Evolutionary conservation across 2,329 filamentous ascomycete genomes (phyloP), one percentile per base, ranked within the genome.

Genomic region (Emmonsiellopsis sp.): DNA sequence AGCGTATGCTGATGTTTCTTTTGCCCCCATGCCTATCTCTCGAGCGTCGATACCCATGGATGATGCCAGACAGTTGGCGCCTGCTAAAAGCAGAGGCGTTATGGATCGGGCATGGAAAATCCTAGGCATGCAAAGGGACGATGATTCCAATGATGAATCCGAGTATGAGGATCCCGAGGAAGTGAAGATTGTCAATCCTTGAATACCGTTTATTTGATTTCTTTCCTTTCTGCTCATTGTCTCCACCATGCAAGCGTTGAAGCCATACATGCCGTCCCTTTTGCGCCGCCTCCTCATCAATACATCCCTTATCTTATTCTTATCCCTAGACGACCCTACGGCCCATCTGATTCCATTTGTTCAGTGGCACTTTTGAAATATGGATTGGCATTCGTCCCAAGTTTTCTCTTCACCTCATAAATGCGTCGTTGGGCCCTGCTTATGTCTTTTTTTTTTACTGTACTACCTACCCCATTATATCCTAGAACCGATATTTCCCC

Each of bases 31-130:
- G 13, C 41, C 50, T 30, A 10, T 31, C 4, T 26, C 50, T 15
- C 26, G n/a, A 15, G 26, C 8, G 15, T 5, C 35, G 4, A 13
- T 13, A 10, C 5, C 26, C 11, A 26, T 51, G 7, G 38, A 26
- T n/a, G 49, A 51, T 5, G 30, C 41, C 40, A 30, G 35, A 40
- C 11, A 32, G 32, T 66, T 7, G 54, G 62, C 34, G 54, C 66
- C 20, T 62, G 64, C 38, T 61, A 62, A 11, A 58, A 59, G 5
- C 62, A 59, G n/a, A 61, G 70, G 69, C 5, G 66, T 72, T 64
- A 72, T 73, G 67, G 69, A 69, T 26, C 63, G 63, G 4, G 68
- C 70, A 31, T 73, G 70, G 70, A 63, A 67, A 54, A 70, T 73
- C 40, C 59, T 73, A 5, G 70, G 56, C 65, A 30, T 72, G 63